Evolutionary conservation across 148 eudicot species (phyloP).

Genomic region (Heliosperma pusillum): DNA sequence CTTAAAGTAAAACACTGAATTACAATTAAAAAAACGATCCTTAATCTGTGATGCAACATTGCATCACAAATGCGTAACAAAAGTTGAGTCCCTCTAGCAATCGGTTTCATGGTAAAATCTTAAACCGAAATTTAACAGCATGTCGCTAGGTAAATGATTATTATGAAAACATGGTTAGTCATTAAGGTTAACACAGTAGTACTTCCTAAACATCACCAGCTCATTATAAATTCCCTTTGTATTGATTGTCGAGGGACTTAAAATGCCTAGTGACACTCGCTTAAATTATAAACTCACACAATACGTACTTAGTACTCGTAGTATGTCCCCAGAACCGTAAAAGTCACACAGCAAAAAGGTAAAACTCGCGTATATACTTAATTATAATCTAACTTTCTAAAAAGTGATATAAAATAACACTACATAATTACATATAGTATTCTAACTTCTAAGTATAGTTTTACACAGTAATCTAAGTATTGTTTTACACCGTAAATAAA

Average conservation of each 20-base stretch:
- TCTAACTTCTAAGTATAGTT: neutral
- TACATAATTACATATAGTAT: neutral
- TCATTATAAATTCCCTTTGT: neutral
- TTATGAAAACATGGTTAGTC: slow-evolving; percentile 7
- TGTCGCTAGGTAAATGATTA: neutral
- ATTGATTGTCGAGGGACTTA: neutral
- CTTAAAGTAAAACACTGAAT: neutral
- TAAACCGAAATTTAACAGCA: too few species aligned
- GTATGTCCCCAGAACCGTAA: too few species aligned
- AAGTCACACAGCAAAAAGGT: neutral
- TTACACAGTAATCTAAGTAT: neutral
- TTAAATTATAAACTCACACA: neutral
- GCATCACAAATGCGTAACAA: neutral
- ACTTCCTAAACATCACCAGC: neutral
- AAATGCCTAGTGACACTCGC: neutral
- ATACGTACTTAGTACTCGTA: too few species aligned
- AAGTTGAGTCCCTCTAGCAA: neutral
- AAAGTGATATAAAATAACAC: neutral
- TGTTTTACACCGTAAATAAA: neutral
- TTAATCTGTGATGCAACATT: neutral
- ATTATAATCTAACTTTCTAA: too few species aligned
- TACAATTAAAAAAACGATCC: slow-evolving; percentile 18
- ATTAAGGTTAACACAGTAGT: slow-evolving; percentile 6
- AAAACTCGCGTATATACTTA: neutral
- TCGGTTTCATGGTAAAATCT: neutral